A percentile compares a stretch with the other conserved stretches of the same genome.
phyloP scores from a whole-genome alignment of 345 rosid species.

The Tarenaya hassleriana region DNA sequence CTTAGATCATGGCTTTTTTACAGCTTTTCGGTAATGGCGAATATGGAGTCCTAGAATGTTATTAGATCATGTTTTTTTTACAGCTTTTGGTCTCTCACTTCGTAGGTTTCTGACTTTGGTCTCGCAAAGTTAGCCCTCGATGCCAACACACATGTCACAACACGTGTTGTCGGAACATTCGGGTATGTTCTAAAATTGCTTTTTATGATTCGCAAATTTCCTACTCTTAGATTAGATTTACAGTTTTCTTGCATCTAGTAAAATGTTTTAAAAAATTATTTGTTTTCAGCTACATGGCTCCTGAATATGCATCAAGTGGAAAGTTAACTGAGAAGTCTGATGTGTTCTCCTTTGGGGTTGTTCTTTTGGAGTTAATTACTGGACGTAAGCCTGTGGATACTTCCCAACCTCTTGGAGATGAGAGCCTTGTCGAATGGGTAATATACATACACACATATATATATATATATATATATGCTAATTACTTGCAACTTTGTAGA shows the following conservation, averaged over 20 bases:
- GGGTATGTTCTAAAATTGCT: conserved; percentile 43
- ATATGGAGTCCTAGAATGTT: background rate
- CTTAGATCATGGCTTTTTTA: background rate
- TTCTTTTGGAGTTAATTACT: conserved; percentile 90
- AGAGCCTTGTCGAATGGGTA: conserved; percentile 99
- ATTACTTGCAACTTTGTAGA: too few relatives aligned
- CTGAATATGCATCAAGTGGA: conserved; percentile 94
- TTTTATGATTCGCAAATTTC: background rate
- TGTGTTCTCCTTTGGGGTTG: conserved; percentile 92
- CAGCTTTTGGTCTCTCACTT: conserved; percentile 4
- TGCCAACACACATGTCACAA: conserved; percentile 78
- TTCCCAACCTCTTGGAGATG: conserved; percentile 90
- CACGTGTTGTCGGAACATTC: conserved; percentile 98
- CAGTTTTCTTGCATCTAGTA: too few relatives aligned
- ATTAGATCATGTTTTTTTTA: background rate
- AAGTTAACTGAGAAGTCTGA: conserved; percentile 94
- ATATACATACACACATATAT: too few relatives aligned
- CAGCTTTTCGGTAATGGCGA: background rate
- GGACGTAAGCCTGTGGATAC: conserved; percentile 95
- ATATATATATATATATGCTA: too few relatives aligned
- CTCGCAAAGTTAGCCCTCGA: conserved; percentile 91
- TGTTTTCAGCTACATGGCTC: conserved; percentile 84
- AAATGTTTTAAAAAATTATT: background rate
- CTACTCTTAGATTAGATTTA: too few relatives aligned
- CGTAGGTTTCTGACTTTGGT: conserved; percentile 93